phyloP scores from a whole-genome alignment of 1,284 basidiomycete species.

The Ustilago cynodontis region DNA sequence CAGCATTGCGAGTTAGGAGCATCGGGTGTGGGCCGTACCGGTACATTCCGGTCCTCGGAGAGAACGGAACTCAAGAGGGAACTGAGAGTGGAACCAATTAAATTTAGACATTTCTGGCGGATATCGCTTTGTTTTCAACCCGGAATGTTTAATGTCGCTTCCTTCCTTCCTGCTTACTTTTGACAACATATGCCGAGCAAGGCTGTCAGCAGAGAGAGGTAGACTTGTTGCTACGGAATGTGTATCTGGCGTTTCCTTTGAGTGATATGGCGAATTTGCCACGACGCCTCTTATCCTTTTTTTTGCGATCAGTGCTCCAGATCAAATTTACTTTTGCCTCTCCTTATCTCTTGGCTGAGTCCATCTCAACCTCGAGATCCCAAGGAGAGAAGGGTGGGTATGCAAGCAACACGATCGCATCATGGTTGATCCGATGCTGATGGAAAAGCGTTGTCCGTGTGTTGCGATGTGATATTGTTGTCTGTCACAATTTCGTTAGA shows the following conservation, averaged over 20 bases:
- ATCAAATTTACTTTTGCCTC: background rate
- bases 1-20: background rate
- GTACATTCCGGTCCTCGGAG: background rate
- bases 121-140: slow-evolving; percentile 7
- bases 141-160: background rate
- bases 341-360: slow-evolving; percentile 1
- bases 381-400: background rate
- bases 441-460: background rate
- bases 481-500: background rate
- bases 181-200: too few relatives aligned
- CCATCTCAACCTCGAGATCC: too few relatives aligned
- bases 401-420: background rate
- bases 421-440: background rate
- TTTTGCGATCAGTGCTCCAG: background rate
- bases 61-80: background rate
- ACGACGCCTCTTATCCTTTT: background rate
- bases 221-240: background rate
- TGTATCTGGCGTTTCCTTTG: background rate
- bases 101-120: slow-evolving; percentile 9
- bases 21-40: background rate
- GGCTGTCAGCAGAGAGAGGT: background rate
- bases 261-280: background rate
- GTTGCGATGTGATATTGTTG: too few relatives aligned
- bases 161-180: background rate
- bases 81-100: background rate